A percentile compares a stretch with the other conserved stretches of the same genome.
Conservation (phyloP, 1,139 yeast genomes). For the Pichia terricola region DNA sequence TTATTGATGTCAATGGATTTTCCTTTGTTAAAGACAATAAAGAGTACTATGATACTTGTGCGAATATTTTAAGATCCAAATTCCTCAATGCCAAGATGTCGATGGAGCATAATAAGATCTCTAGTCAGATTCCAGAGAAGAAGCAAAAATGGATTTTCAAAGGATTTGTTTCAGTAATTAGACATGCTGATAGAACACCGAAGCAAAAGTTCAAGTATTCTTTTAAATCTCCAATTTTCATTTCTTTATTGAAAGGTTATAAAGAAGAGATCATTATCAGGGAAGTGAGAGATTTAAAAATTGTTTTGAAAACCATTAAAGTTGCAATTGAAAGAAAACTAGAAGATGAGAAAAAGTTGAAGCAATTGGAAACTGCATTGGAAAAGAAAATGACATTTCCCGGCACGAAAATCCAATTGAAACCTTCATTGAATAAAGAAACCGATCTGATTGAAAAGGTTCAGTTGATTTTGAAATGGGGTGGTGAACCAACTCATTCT, state of each 20-base stretch:
- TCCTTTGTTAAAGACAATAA: slow-evolving; percentile 92
- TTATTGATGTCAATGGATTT: slow-evolving; percentile 96
- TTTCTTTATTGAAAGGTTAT: slow-evolving; percentile 84
- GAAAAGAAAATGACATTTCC: slow-evolving; percentile 86
- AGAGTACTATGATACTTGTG: slow-evolving; percentile 77
- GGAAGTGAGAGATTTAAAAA: slow-evolving; percentile 75
- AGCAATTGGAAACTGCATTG: slow-evolving; percentile 69
- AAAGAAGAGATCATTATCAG: slow-evolving; percentile 93
- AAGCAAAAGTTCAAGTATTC: slow-evolving; percentile 96
- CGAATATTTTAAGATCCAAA: slow-evolving; percentile 65
- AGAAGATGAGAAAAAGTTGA: slow-evolving; percentile 72
- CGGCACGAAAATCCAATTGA: slow-evolving; percentile 93
- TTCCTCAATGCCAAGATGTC: slow-evolving; percentile 51
- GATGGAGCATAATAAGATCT: slow-evolving; percentile 4
- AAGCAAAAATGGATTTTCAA: slow-evolving; percentile 96
- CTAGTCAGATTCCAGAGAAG: slow-evolving; percentile 37
- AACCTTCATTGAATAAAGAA: slow-evolving; percentile 67
- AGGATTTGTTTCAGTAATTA: slow-evolving; percentile 81
- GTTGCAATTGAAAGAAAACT: slow-evolving; percentile 69
- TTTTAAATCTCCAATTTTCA: slow-evolving; percentile 78
- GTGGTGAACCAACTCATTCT: slow-evolving; percentile 98
- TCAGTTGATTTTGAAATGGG: slow-evolving; percentile 95
- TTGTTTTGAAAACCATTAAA: slow-evolving; percentile 76
- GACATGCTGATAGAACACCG: slow-evolving; percentile 99
- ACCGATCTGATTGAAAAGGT: slow-evolving; percentile 75